phyloP scores from a whole-genome alignment of 148 eudicot species.

The Euryodendron excelsum region DNA sequence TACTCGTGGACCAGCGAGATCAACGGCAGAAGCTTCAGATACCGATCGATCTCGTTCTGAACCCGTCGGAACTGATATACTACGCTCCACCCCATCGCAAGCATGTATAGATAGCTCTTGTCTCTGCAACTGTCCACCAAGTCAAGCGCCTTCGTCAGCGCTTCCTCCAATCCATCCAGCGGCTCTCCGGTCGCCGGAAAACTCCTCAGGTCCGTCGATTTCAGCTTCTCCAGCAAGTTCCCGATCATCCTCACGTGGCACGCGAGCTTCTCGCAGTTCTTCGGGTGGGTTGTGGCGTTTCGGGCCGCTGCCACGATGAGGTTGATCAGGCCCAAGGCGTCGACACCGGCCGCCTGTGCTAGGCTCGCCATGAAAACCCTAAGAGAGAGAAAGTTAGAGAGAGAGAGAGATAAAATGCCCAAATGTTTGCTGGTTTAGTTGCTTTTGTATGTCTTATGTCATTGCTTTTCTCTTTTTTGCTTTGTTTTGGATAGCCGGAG shows the following conservation, averaged over 20 bases:
- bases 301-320: constrained; percentile 5
- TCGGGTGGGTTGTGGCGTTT: constrained; percentile 2
- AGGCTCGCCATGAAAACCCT: not conserved
- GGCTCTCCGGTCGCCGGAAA: constrained; percentile 7
- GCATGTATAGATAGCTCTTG: constrained; percentile 6
- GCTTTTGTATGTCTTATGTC: not conserved
- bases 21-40: constrained; percentile 8
- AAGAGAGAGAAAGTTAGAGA: too few species aligned
- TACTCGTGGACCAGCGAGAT: constrained; percentile 9
- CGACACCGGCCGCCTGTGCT: constrained; percentile 5
- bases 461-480: too few species aligned
- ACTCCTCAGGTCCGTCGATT: not conserved
- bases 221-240: constrained; percentile 7
- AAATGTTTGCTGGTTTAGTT: too few species aligned
- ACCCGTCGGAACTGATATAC: constrained; percentile 5
- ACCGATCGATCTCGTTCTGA: constrained; percentile 8
- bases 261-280: constrained; percentile 1
- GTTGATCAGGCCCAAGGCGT: constrained; percentile 10
- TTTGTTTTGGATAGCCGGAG: not conserved
- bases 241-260: constrained; percentile 4
- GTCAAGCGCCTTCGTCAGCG: constrained; percentile 2
- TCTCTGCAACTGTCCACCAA: constrained; percentile 8
- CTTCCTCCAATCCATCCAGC: constrained; percentile 3
- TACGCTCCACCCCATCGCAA: constrained; percentile 11
- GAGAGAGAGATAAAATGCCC: too few species aligned